These are phyloP conservation scores for Periconia sp. DNA, from an alignment of 2,329 filamentous ascomycete species.

Conservation along the genomic window DNA sequence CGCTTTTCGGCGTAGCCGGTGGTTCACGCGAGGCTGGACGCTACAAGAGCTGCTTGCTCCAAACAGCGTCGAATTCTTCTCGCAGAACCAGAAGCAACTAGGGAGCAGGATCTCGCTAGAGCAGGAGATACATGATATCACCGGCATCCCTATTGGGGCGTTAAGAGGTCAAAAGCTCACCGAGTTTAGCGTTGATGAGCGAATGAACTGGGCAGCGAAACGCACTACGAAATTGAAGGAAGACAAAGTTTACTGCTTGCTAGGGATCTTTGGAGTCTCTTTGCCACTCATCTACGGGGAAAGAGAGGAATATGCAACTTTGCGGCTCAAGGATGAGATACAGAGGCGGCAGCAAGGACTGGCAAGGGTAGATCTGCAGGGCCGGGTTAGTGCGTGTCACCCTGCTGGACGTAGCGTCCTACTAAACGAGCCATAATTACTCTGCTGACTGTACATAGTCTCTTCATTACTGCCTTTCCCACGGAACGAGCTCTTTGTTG, in stretches of 20 bases:
- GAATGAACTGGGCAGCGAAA: constrained; percentile 21
- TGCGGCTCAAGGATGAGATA: constrained; percentile 7
- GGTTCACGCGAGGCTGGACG: constrained; percentile 9
- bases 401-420: neutral
- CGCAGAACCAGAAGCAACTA: constrained; percentile 4
- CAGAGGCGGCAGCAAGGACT: neutral
- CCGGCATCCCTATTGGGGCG: constrained; percentile 5
- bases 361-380: neutral
- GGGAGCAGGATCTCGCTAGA: constrained; percentile 10
- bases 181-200: too few relatives aligned
- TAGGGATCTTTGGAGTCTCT: constrained; percentile 18
- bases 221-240: constrained; percentile 18
- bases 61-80: constrained; percentile 14
- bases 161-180: constrained; percentile 9
- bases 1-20: constrained; percentile 7
- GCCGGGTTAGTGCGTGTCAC: neutral
- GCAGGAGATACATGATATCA: constrained; percentile 9
- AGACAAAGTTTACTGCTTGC: constrained; percentile 19
- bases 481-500: constrained; percentile 1
- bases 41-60: constrained; percentile 14
- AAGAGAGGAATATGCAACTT: constrained; percentile 9
- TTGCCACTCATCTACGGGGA: constrained; percentile 9
- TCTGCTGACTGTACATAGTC: neutral
- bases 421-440: neutral
- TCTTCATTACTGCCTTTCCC: constrained; percentile 1